Percentiles rank a stretch among this genome's conserved stretches.
phyloP scores from a whole-genome alignment of 495 filamentous ascomycete species.

The Xylaria cubensis region DNA sequence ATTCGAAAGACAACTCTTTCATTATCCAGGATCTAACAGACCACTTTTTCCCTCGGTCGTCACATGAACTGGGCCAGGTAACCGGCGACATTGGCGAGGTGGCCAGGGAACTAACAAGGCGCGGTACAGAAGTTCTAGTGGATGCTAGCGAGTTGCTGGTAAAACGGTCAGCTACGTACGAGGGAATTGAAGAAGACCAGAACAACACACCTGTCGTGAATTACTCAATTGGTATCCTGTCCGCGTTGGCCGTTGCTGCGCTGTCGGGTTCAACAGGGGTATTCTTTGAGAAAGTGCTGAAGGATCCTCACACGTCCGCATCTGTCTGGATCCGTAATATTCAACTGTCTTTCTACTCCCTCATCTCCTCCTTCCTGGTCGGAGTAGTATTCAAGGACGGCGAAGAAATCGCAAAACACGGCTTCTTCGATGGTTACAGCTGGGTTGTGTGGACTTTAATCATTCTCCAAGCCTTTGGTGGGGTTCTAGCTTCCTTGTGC shows the following conservation, averaged over 20 bases:
- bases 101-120: constrained; percentile 56
- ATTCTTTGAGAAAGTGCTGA: constrained; percentile 94
- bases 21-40: constrained; percentile 61
- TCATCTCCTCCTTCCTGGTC: constrained; percentile 85
- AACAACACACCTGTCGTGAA: constrained; percentile 72
- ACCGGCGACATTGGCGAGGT: constrained; percentile 51
- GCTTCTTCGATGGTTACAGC: constrained; percentile 95
- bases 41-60: constrained; percentile 75
- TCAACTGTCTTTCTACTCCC: constrained; percentile 88
- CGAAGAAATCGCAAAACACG: constrained; percentile 76
- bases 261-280: constrained; percentile 86
- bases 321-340: constrained; percentile 94
- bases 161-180: constrained; percentile 90
- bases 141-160: constrained; percentile 51
- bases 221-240: constrained; percentile 74
- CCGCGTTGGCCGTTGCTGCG: constrained; percentile 76
- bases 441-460: constrained; percentile 88
- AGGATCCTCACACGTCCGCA: constrained; percentile 71
- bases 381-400: constrained; percentile 89
- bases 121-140: constrained; percentile 48
- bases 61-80: constrained; percentile 64
- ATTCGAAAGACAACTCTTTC: constrained; percentile 52
- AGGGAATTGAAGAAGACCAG: constrained; percentile 88
- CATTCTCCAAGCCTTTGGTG: constrained; percentile 79
- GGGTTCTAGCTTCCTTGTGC: constrained; percentile 81